Percentiles rank a stretch among this genome's conserved stretches.
phyloP scores from a whole-genome alignment of 257 asterid species.

The Rehmannia glutinosa region DNA sequence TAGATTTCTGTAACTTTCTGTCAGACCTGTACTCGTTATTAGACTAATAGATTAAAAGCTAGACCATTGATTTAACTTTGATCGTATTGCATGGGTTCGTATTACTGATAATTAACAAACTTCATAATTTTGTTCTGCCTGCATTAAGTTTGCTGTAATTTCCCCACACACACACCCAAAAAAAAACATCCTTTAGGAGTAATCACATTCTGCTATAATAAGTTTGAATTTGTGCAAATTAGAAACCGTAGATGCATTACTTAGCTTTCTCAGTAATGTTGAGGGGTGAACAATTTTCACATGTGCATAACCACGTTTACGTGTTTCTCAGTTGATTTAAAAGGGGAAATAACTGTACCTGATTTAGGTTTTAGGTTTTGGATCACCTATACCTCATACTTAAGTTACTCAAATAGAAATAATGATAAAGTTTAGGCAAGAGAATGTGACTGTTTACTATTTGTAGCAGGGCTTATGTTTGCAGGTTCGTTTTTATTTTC shows the following conservation, averaged over 20 bases:
- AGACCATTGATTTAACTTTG: neutral
- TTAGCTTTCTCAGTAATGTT: constrained; percentile 8
- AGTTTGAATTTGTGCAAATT: neutral
- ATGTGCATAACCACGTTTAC: neutral
- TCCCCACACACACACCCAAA: no score
- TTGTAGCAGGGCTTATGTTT: no score
- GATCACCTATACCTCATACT: neutral
- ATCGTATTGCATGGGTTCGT: neutral
- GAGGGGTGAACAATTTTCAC: neutral
- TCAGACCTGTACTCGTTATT: neutral
- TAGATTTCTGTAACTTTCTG: neutral
- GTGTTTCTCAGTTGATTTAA: neutral
- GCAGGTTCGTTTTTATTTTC: no score
- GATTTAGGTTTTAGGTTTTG: neutral
- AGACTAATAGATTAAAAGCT: neutral
- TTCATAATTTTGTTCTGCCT: neutral
- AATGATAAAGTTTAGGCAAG: neutral
- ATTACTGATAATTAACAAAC: neutral
- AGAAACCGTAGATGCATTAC: neutral
- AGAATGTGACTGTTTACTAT: neutral
- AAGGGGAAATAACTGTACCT: neutral
- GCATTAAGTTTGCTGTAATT: neutral
- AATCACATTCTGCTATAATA: neutral
- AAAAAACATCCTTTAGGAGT: neutral
- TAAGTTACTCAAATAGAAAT: neutral